These are phyloP conservation scores for Trichoderma gracile DNA, from an alignment of 2,329 filamentous ascomycete species.

Conservation along the genomic window DNA sequence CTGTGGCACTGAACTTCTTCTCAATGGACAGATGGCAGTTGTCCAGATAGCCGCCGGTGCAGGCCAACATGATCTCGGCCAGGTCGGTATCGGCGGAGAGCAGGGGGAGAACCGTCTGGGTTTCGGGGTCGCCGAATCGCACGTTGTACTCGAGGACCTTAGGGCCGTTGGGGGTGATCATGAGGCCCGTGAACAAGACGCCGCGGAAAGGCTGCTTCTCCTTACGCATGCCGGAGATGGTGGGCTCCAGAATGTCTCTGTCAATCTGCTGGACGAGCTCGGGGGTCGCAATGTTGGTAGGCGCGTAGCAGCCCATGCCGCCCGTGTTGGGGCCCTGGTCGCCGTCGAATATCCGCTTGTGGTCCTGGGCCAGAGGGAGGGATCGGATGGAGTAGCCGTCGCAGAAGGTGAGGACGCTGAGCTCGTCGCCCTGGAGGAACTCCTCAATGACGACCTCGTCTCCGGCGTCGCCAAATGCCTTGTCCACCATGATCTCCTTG, in stretches of 20 bases:
- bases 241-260: slow-evolving; percentile 81
- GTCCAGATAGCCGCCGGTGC: slow-evolving; percentile 72
- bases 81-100: slow-evolving; percentile 78
- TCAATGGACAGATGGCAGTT: slow-evolving; percentile 68
- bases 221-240: slow-evolving; percentile 80
- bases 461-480: slow-evolving; percentile 82
- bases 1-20: slow-evolving; percentile 76
- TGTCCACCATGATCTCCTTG: slow-evolving; percentile 86
- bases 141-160: slow-evolving; percentile 93
- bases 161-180: slow-evolving; percentile 81
- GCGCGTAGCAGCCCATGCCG: slow-evolving; percentile 96
- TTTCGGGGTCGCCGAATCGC: slow-evolving; percentile 89
- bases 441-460: slow-evolving; percentile 95
- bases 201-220: slow-evolving; percentile 75
- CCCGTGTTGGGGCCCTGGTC: slow-evolving; percentile 92
- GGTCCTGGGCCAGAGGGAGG: slow-evolving; percentile 89
- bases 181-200: slow-evolving; percentile 84
- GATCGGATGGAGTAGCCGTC: slow-evolving; percentile 84
- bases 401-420: slow-evolving; percentile 87
- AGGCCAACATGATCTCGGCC: slow-evolving; percentile 85
- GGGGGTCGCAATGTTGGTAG: slow-evolving; percentile 76
- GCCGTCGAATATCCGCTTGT: slow-evolving; percentile 91
- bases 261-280: slow-evolving; percentile 78
- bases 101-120: slow-evolving; percentile 79
- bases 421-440: slow-evolving; percentile 85